phyloP scores from a whole-genome alignment of 345 rosid genomes.

The Euclidium syriacum region DNA sequence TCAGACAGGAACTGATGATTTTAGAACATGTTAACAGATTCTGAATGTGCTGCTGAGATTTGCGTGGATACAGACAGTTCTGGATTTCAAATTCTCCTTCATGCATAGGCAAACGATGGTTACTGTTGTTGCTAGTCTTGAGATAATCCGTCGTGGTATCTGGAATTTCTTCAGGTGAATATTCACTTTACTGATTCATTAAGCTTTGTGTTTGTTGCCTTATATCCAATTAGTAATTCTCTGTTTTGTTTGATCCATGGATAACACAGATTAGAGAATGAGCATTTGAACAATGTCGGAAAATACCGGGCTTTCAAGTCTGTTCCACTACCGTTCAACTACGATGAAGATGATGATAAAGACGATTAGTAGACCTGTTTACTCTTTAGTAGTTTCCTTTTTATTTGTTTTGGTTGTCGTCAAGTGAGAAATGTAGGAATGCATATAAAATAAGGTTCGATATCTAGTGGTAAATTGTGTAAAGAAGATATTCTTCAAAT shows the following conservation, averaged over 20 bases:
- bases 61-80: slow-evolving; percentile 69
- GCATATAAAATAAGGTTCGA: background rate
- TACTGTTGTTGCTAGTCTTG: slow-evolving; percentile 59
- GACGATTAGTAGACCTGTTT: slow-evolving; percentile 24
- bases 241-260: slow-evolving; percentile 13
- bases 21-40: slow-evolving; percentile 28
- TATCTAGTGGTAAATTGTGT: background rate
- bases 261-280: slow-evolving; percentile 56
- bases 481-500: background rate
- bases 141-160: slow-evolving; percentile 65
- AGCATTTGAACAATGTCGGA: slow-evolving; percentile 73
- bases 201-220: background rate
- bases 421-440: background rate
- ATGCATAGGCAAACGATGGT: slow-evolving; percentile 40
- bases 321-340: slow-evolving; percentile 59
- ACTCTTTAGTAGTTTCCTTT: background rate
- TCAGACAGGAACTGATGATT: slow-evolving; percentile 5
- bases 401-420: background rate
- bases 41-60: slow-evolving; percentile 54
- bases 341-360: slow-evolving; percentile 41
- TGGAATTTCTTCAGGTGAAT: slow-evolving; percentile 71
- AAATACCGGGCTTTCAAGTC: slow-evolving; percentile 63
- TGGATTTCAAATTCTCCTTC: slow-evolving; percentile 28
- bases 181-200: background rate
- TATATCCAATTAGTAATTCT: background rate